Evolutionary conservation across 106 monocot species (phyloP).

Genomic region (Dendrobium officinale): DNA sequence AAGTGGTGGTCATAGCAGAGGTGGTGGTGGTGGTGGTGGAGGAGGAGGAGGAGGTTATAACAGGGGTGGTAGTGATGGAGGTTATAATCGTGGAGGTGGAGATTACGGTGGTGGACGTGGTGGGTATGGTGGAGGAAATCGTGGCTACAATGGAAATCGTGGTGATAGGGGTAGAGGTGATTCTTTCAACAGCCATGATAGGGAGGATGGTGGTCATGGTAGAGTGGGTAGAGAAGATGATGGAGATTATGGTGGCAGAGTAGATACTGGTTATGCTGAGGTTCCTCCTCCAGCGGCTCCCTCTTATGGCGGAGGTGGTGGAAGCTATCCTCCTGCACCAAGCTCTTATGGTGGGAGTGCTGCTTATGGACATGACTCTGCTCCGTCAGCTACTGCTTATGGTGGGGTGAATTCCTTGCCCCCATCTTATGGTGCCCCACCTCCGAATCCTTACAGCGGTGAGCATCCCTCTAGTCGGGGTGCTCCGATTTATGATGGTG

Average conservation of each 20-base stretch:
- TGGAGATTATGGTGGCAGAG: slow-evolving; percentile 28
- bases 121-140: slow-evolving; percentile 27
- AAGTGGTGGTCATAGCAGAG: slow-evolving; percentile 33
- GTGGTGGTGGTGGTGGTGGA: slow-evolving; percentile 19
- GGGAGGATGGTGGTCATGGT: slow-evolving; percentile 5
- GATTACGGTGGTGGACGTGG: slow-evolving; percentile 17
- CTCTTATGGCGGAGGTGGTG: slow-evolving; percentile 46
- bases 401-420: slow-evolving; percentile 55
- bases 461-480: slow-evolving; percentile 28
- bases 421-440: slow-evolving; percentile 63
- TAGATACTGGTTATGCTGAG: slow-evolving; percentile 56
- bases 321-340: slow-evolving; percentile 42
- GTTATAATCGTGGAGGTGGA: slow-evolving; percentile 18
- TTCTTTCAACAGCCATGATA: neutral
- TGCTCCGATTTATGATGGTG: slow-evolving; percentile 46
- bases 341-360: slow-evolving; percentile 50
- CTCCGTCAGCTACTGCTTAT: slow-evolving; percentile 39
- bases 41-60: slow-evolving; percentile 22
- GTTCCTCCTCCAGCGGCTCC: slow-evolving; percentile 41
- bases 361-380: slow-evolving; percentile 50
- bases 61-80: slow-evolving; percentile 19
- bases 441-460: slow-evolving; percentile 32
- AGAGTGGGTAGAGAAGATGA: slow-evolving; percentile 35
- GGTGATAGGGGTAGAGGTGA: slow-evolving; percentile 38
- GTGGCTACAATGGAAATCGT: slow-evolving; percentile 23